phyloP scores from a whole-genome alignment of 345 rosid genomes.

The Brassica cretica region DNA sequence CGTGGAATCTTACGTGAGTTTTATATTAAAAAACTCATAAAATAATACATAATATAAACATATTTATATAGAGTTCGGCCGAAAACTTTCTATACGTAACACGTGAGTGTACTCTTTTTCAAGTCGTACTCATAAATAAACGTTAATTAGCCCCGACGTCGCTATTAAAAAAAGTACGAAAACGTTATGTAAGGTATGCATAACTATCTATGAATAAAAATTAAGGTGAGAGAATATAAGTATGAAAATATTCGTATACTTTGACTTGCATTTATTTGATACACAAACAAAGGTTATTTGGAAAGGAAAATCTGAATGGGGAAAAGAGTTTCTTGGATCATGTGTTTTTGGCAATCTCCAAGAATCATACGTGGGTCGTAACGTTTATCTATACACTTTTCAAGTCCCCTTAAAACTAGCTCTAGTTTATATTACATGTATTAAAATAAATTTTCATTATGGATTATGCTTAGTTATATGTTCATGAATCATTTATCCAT shows the following conservation, averaged over 20 bases:
- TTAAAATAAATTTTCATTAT: not conserved
- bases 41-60: too few relatives aligned
- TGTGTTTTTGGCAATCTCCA: constrained; percentile 31
- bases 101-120: too few relatives aligned
- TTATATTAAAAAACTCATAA: too few relatives aligned
- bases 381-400: not conserved
- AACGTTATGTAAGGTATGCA: constrained; percentile 13
- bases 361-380: constrained; percentile 24
- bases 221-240: not conserved
- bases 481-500: not conserved
- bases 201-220: constrained; percentile 2
- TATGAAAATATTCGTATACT: not conserved
- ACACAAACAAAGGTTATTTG: constrained; percentile 12
- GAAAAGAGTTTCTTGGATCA: constrained; percentile 40
- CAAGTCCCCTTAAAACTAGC: not conserved
- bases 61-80: too few relatives aligned
- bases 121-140: not conserved
- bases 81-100: too few relatives aligned
- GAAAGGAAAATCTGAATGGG: constrained; percentile 38
- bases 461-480: not conserved
- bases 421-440: constrained; percentile 1
- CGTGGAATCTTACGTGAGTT: too few relatives aligned
- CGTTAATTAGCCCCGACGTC: not conserved
- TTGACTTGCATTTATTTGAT: constrained; percentile 17
- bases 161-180: constrained; percentile 3